A percentile compares a stretch with the other conserved stretches of the same genome.
These are phyloP conservation scores for Dipteronia sinensis DNA, from an alignment of 345 rosid species.

Conservation along the genomic window DNA sequence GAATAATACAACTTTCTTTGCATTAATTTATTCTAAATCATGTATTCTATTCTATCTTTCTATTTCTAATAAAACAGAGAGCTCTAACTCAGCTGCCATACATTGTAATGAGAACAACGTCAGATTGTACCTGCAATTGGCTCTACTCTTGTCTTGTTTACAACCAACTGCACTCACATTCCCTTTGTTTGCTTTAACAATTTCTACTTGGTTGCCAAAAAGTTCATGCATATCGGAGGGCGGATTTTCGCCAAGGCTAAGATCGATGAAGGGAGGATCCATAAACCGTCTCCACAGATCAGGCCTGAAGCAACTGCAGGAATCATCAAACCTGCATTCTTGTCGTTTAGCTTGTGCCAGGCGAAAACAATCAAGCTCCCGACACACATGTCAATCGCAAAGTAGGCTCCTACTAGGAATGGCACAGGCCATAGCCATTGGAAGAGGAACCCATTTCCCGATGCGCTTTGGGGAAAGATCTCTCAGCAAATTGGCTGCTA, in stretches of 20 bases:
- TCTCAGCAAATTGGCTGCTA: slow-evolving; percentile 62
- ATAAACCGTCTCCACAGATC: slow-evolving; percentile 91
- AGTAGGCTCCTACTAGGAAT: slow-evolving; percentile 85
- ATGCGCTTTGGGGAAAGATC: slow-evolving; percentile 52
- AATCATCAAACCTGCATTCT: slow-evolving; percentile 61
- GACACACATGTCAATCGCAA: slow-evolving; percentile 83
- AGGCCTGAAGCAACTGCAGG: slow-evolving; percentile 93
- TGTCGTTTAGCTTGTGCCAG: slow-evolving; percentile 57
- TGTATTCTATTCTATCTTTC: background rate
- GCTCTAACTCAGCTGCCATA: background rate
- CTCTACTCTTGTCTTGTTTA: background rate
- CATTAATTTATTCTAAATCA: background rate
- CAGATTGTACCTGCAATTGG: background rate
- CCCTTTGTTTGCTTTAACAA: background rate
- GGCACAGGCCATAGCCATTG: slow-evolving; percentile 99
- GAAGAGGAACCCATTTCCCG: slow-evolving; percentile 82
- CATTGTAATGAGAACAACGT: background rate
- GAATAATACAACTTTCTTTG: background rate
- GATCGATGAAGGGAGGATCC: slow-evolving; percentile 86
- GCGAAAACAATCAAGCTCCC: slow-evolving; percentile 61
- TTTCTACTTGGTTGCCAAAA: slow-evolving; percentile 36
- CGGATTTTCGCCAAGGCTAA: slow-evolving; percentile 68
- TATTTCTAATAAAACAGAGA: background rate
- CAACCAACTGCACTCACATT: background rate
- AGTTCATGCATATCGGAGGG: slow-evolving; percentile 88